Evolutionary conservation across 768 basidiomycete species (phyloP).

Genomic region (Mycena latifolia): DNA sequence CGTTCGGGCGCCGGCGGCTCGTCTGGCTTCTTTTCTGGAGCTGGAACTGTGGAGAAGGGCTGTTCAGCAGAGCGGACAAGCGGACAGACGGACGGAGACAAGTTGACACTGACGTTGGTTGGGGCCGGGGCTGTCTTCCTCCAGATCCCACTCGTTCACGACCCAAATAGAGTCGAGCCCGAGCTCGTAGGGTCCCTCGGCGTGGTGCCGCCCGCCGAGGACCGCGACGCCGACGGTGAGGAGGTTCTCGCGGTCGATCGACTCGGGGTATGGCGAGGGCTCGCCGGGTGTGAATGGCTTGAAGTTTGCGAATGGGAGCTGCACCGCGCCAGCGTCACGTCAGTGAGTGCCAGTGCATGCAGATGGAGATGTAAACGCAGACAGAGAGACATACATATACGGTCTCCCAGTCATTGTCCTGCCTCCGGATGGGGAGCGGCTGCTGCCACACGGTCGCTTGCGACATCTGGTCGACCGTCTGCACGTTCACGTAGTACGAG

Average conservation of each 20-base stretch:
- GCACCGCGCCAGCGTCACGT: conserved; percentile 24
- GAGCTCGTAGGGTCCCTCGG: conserved; percentile 83
- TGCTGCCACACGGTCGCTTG: conserved; percentile 94
- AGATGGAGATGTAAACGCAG: conserved; percentile 10
- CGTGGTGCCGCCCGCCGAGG: conserved; percentile 84
- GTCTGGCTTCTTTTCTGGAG: conserved; percentile 3
- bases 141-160: conserved; percentile 80
- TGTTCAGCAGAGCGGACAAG: conserved; percentile 1
- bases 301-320: conserved; percentile 88
- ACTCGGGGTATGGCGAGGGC: conserved; percentile 75
- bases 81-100: neutral
- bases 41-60: too few relatives aligned
- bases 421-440: conserved; percentile 80
- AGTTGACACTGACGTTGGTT: conserved; percentile 26
- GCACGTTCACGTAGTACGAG: conserved; percentile 95
- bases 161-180: conserved; percentile 85
- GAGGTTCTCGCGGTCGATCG: conserved; percentile 81
- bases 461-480: conserved; percentile 85
- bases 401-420: conserved; percentile 83
- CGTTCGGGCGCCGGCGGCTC: too few relatives aligned
- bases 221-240: conserved; percentile 89
- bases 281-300: conserved; percentile 82
- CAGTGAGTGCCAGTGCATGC: too few relatives aligned
- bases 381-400: conserved; percentile 68
- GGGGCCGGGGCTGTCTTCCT: conserved; percentile 41